Conservation (phyloP, 257 asterid species). For the Solanum pennellii region DNA sequence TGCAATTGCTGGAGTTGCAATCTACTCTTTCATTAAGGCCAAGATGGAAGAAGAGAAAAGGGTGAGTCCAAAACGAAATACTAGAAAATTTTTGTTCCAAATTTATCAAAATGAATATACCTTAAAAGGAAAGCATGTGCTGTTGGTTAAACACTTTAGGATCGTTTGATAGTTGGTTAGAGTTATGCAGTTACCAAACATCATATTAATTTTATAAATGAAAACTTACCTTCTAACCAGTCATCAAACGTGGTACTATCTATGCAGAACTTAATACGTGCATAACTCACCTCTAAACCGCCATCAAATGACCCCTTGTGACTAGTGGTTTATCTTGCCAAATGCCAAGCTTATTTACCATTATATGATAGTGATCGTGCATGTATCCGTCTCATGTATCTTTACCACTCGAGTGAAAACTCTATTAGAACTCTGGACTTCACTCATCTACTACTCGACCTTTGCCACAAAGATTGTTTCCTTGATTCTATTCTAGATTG, state of each 20-base stretch:
- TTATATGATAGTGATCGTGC: neutral
- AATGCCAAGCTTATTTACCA: neutral
- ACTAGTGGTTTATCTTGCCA: neutral
- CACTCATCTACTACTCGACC: neutral
- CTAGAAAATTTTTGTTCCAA: neutral
- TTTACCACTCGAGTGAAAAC: neutral
- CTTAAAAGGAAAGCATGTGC: neutral
- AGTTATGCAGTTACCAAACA: neutral
- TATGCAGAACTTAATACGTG: neutral
- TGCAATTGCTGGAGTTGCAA: constrained; percentile 96
- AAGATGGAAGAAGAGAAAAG: constrained; percentile 95
- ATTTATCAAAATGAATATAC: neutral
- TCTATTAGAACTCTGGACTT: neutral
- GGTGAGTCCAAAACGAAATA: constrained; percentile 32
- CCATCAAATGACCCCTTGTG: neutral
- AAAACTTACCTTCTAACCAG: neutral
- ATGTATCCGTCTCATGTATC: neutral
- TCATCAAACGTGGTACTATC: neutral
- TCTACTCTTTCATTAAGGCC: constrained; percentile 93
- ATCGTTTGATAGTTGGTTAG: neutral
- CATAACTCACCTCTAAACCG: neutral
- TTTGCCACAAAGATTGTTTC: neutral
- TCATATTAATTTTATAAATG: neutral
- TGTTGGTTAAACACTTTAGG: neutral
- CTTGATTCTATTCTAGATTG: neutral